These are phyloP conservation scores for Arxiozyma bovina DNA, from an alignment of 1,139 yeast species.

Conservation along the genomic window DNA sequence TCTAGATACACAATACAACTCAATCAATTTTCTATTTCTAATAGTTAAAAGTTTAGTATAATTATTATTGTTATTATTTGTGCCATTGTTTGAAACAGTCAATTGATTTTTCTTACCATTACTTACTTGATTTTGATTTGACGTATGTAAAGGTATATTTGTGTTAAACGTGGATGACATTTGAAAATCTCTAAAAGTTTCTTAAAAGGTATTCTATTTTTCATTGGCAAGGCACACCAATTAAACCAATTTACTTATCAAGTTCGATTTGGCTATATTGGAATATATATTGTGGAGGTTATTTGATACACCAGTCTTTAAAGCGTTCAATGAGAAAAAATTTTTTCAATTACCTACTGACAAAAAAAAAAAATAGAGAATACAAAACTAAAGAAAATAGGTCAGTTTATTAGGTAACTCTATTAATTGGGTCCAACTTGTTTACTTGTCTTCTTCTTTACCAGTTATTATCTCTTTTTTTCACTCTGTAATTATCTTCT, in stretches of 20 bases:
- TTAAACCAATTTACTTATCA: not conserved
- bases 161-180: not conserved
- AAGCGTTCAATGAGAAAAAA: not conserved
- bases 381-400: too few relatives aligned
- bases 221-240: not conserved
- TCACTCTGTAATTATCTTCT: not conserved
- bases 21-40: slow-evolving; percentile 47
- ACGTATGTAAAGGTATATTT: not conserved
- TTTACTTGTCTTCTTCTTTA: not conserved
- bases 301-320: too few relatives aligned
- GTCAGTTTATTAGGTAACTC: not conserved
- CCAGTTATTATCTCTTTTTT: not conserved
- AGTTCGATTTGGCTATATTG: not conserved
- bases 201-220: not conserved
- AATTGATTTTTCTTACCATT: not conserved
- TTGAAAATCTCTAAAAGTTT: too few relatives aligned
- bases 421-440: too few relatives aligned
- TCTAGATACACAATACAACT: slow-evolving; percentile 46
- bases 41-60: slow-evolving; percentile 28
- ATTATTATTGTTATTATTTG: not conserved
- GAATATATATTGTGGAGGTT: not conserved
- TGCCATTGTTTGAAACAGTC: not conserved
- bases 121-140: not conserved
- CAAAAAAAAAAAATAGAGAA: too few relatives aligned
- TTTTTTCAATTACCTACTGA: too few relatives aligned